Evolutionary conservation across 73 alveolate genomes (phyloP).

Genomic region (Paramecium tetraurelia): DNA sequence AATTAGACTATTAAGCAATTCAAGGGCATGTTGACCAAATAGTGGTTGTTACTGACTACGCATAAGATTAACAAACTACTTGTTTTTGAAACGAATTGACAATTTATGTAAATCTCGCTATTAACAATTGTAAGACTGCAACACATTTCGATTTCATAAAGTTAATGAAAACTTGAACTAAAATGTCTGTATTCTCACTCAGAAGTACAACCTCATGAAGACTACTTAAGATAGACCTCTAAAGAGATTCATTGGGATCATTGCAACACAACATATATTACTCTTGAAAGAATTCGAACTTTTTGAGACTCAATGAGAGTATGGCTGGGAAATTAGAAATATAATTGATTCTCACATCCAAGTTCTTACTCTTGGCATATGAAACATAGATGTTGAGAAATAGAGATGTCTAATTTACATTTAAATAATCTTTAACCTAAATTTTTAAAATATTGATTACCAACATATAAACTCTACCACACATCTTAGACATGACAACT

Average conservation of each 20-base stretch:
- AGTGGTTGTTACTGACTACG: constrained; percentile 8
- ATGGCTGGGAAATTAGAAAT: constrained; percentile 56
- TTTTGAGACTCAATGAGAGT: constrained; percentile 16
- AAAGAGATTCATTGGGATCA: constrained; percentile 5
- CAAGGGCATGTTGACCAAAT: neutral
- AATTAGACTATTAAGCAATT: neutral
- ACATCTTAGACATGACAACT: constrained; percentile 49
- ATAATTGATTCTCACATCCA: constrained; percentile 40
- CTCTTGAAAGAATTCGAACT: constrained; percentile 41
- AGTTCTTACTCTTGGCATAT: constrained; percentile 4
- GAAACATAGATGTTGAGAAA: neutral
- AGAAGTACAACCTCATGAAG: constrained; percentile 55
- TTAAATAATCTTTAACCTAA: neutral
- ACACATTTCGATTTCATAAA: neutral
- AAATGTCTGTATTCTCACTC: neutral
- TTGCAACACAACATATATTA: neutral
- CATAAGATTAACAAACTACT: neutral
- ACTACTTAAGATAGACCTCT: neutral
- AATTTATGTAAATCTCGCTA: neutral
- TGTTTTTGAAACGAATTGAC: neutral
- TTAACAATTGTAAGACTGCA: neutral
- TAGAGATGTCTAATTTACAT: neutral
- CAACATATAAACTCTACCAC: constrained; percentile 50
- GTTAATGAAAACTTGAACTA: neutral
- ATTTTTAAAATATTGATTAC: neutral